Base-by-base conservation (phyloP, 768 basidiomycete genomes). In the Ramaria sp. region DNA sequence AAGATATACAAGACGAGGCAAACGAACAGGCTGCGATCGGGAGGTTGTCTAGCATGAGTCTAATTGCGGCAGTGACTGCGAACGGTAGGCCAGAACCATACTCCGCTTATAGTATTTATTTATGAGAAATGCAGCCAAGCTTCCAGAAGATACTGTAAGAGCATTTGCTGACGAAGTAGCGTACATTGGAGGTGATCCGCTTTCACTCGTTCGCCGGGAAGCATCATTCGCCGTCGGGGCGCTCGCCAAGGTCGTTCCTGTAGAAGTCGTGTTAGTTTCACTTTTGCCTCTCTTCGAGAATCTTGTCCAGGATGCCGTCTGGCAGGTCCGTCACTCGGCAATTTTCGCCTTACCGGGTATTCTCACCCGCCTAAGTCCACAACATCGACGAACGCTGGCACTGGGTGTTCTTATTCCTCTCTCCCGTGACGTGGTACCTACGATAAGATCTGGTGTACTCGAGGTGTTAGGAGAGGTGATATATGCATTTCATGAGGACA, bases 401-500 rank as follows among this genome's bases (percentile, higher is more conserved):
- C 65, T 90, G 52, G 74, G 79, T 44, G 82, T 83, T 0, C 69
- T 90, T 32, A 52, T 78, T 5, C 72, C 77, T 1, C 78, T 95
- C 22, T 75, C 81, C 16, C 65, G 65, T 24, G 90, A 94, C 65
- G 73, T 77, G 41, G 75, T 77, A 20, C 66, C 77, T 3, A 72
- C 77, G 16, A 91, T 96, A 24, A 83, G 89, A 20, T 78, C 78
- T 15, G 88, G 87, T 3, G 81, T 85, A 2, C 75, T 95, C 30
- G 93, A 96, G 64, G 77, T 88, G 20, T 75, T 96, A 5, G 94
- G 93, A 1, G 93, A 96, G 67, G 82, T 95, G 34, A 76, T 96
- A 54, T 81, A 87, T 64, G 80, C 88, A 12, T 97, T 97, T 66
- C 74, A 78, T 54, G 70, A 77, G 34, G 74, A 80, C 50, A 76